These are phyloP conservation scores for Chaetomiaceae sp. DNA, from an alignment of 2,329 filamentous ascomycete genomes.

Conservation along the genomic window DNA sequence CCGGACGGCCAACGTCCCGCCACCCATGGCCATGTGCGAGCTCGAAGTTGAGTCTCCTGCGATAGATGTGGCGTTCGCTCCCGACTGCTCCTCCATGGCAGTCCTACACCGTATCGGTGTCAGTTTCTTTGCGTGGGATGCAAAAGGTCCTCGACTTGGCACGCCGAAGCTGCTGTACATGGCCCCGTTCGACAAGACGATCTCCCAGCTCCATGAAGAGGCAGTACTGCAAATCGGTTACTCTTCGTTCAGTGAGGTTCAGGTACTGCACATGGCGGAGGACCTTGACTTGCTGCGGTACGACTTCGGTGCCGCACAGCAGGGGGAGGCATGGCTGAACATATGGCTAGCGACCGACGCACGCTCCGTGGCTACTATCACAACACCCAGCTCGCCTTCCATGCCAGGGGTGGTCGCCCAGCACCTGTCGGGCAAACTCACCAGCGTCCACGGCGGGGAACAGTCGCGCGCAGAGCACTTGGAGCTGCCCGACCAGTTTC, in stretches of 20 bases:
- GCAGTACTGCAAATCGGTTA: conserved; percentile 28
- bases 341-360: conserved; percentile 14
- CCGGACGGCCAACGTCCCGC: conserved; percentile 76
- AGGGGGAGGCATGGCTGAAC: conserved; percentile 7
- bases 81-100: conserved; percentile 58
- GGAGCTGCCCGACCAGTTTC: conserved; percentile 36
- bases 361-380: conserved; percentile 16
- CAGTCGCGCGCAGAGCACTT: conserved; percentile 28
- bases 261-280: conserved; percentile 33
- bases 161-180: conserved; percentile 34
- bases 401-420: conserved; percentile 37
- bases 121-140: conserved; percentile 63
- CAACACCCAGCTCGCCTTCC: conserved; percentile 12
- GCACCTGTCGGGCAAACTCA: conserved; percentile 41
- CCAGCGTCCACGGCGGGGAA: too few species aligned
- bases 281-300: conserved; percentile 24
- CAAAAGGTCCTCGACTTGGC: conserved; percentile 48
- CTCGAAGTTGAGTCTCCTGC: conserved; percentile 56
- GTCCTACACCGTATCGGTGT: conserved; percentile 64
- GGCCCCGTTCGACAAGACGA: conserved; percentile 8
- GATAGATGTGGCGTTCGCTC: conserved; percentile 69
- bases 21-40: conserved; percentile 84
- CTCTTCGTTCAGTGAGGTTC: conserved; percentile 23
- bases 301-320: conserved; percentile 8
- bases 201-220: conserved; percentile 12